phyloP scores from a whole-genome alignment of 768 basidiomycete species.

The Kwoniella pini region DNA sequence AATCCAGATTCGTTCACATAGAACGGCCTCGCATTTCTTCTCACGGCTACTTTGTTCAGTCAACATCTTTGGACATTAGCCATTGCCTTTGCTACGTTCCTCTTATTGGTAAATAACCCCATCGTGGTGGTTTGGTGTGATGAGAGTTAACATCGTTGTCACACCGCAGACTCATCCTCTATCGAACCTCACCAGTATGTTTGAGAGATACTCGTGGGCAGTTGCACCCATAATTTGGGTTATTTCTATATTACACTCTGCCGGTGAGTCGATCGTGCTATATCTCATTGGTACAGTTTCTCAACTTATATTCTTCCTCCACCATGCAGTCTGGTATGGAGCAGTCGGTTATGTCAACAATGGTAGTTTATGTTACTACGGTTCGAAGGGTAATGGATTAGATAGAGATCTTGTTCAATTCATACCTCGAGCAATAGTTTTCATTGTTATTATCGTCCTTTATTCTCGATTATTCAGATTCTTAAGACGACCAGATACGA shows the following conservation, averaged over 20 bases:
- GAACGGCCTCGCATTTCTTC: slow-evolving; percentile 42
- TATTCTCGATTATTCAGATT: slow-evolving; percentile 49
- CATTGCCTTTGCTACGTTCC: slow-evolving; percentile 50
- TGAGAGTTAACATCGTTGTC: too few relatives aligned
- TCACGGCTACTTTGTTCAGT: slow-evolving; percentile 48
- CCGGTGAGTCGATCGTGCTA: slow-evolving; percentile 30
- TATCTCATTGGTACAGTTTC: too few relatives aligned
- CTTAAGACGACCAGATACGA: slow-evolving; percentile 50
- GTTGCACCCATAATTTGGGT: slow-evolving; percentile 32
- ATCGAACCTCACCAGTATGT: slow-evolving; percentile 30
- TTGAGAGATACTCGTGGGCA: slow-evolving; percentile 43
- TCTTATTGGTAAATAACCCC: slow-evolving; percentile 41
- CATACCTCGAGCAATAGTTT: slow-evolving; percentile 51
- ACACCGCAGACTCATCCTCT: slow-evolving; percentile 46
- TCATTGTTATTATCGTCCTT: slow-evolving; percentile 41
- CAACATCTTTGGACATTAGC: slow-evolving; percentile 52
- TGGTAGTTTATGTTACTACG: slow-evolving; percentile 48
- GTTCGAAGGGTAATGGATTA: slow-evolving; percentile 3
- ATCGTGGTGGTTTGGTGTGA: neutral
- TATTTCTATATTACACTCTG: slow-evolving; percentile 42
- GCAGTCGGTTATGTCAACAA: slow-evolving; percentile 39
- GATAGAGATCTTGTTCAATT: slow-evolving; percentile 51
- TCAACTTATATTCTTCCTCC: too few relatives aligned
- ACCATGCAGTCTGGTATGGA: slow-evolving; percentile 46
- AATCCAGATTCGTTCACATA: slow-evolving; percentile 10